Evolutionary conservation across 805 yeast species (phyloP).

Genomic region (Diddensiella santjacobensis): DNA sequence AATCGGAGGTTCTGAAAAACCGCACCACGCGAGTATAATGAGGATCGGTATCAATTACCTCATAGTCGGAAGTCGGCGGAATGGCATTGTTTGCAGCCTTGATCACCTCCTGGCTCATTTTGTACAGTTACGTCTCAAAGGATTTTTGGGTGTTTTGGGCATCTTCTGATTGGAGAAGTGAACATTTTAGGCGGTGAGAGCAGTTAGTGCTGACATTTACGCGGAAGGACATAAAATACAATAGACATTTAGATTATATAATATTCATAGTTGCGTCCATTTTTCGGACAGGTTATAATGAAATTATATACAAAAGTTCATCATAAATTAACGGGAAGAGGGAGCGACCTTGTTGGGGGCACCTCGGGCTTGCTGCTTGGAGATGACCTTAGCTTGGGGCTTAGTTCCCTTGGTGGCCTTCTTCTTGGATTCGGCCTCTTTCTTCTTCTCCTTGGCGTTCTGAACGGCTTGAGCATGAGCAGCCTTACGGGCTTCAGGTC

Average conservation of each 20-base stretch:
- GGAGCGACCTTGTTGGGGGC: slow-evolving; percentile 96
- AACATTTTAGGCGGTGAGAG: no score
- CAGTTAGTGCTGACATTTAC: neutral
- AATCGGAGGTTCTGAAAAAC: slow-evolving; percentile 68
- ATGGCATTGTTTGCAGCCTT: slow-evolving; percentile 19
- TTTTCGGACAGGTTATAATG: neutral
- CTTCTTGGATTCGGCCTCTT: slow-evolving; percentile 90
- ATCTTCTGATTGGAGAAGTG: no score
- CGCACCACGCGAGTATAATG: slow-evolving; percentile 66
- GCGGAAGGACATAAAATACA: neutral
- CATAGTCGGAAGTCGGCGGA: slow-evolving; percentile 21
- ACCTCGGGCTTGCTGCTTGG: slow-evolving; percentile 97
- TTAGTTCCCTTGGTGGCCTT: slow-evolving; percentile 73
- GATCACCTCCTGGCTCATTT: no score
- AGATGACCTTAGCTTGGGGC: slow-evolving; percentile 61
- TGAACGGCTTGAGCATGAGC: slow-evolving; percentile 87
- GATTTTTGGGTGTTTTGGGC: no score
- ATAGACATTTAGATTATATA: no score
- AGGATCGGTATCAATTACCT: slow-evolving; percentile 76
- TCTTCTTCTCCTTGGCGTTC: slow-evolving; percentile 49
- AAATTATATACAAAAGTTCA: neutral
- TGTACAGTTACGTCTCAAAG: no score
- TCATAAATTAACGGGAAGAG: slow-evolving; percentile 80
- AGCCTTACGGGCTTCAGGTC: slow-evolving; percentile 98
- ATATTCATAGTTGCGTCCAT: neutral